Conservation (phyloP, 495 filamentous ascomycete species). For the Lindgomyces ingoldianus region DNA sequence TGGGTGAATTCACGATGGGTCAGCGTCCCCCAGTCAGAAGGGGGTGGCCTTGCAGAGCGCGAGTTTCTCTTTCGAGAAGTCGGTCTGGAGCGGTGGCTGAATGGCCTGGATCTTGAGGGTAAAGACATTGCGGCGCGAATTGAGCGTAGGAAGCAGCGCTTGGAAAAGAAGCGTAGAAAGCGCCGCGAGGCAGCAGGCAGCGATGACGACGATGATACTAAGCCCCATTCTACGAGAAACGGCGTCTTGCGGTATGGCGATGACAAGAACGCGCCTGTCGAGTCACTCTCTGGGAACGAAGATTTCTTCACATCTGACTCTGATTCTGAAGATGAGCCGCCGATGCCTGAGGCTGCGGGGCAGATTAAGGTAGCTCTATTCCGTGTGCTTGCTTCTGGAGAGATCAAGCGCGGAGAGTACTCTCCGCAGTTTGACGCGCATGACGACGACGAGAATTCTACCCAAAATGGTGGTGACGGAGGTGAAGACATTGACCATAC, state of each 20-base stretch:
- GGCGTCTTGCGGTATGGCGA: conserved; percentile 75
- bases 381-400: conserved; percentile 90
- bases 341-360: conserved; percentile 87
- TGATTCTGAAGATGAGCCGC: conserved; percentile 79
- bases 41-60: conserved; percentile 89
- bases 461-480: conserved; percentile 49
- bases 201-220: conserved; percentile 50
- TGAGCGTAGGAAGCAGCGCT: conserved; percentile 79
- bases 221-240: conserved; percentile 46
- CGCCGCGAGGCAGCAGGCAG: conserved; percentile 50
- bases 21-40: conserved; percentile 84
- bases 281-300: conserved; percentile 71
- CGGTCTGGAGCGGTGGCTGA: conserved; percentile 91
- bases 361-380: conserved; percentile 99
- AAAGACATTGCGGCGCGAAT: conserved; percentile 82
- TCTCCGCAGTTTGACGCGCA: conserved; percentile 97
- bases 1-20: conserved; percentile 99
- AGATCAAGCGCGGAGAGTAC: conserved; percentile 96
- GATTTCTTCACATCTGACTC: conserved; percentile 62
- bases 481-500: conserved; percentile 87
- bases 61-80: conserved; percentile 98
- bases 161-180: conserved; percentile 79
- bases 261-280: conserved; percentile 69
- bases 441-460: conserved; percentile 76
- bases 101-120: conserved; percentile 87